Percentiles rank a stretch among this genome's conserved stretches.
Evolutionary conservation across 106 monocot genomes (phyloP).

Genomic region (Platanthera zijinensis): DNA sequence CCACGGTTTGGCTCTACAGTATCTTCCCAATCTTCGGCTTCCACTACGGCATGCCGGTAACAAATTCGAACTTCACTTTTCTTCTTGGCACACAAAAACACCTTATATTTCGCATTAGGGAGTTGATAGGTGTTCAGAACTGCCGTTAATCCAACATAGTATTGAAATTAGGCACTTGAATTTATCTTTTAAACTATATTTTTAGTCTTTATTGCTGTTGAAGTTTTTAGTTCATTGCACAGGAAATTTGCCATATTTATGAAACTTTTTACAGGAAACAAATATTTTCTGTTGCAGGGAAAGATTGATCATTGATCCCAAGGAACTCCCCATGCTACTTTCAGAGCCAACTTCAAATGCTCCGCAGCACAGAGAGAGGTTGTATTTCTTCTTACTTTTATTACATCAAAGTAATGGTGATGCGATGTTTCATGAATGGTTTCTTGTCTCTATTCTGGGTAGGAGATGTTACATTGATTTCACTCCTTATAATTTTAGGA

Average conservation of each 20-base stretch:
- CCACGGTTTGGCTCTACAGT: no score
- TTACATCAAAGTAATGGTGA: neutral
- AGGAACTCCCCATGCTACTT: slow-evolving; percentile 92
- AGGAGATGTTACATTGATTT: neutral
- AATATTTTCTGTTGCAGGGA: slow-evolving; percentile 35
- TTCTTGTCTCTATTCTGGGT: neutral
- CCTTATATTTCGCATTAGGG: neutral
- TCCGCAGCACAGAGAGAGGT: slow-evolving; percentile 94
- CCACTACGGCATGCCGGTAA: no score
- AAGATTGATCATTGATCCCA: slow-evolving; percentile 75
- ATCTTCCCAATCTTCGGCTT: no score
- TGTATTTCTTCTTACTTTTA: neutral
- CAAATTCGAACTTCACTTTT: neutral
- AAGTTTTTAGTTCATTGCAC: neutral
- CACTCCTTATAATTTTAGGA: neutral
- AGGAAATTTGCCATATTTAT: neutral
- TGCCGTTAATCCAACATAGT: neutral
- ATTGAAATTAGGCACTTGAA: neutral
- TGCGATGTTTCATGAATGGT: neutral
- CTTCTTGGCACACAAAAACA: neutral
- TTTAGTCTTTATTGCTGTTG: neutral
- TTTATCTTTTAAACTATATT: neutral
- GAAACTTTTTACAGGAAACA: neutral
- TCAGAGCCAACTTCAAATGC: slow-evolving; percentile 85
- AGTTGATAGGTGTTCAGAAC: neutral